Base-by-base conservation (phyloP, 306 rosid genomes). In the Urtica urens region DNA sequence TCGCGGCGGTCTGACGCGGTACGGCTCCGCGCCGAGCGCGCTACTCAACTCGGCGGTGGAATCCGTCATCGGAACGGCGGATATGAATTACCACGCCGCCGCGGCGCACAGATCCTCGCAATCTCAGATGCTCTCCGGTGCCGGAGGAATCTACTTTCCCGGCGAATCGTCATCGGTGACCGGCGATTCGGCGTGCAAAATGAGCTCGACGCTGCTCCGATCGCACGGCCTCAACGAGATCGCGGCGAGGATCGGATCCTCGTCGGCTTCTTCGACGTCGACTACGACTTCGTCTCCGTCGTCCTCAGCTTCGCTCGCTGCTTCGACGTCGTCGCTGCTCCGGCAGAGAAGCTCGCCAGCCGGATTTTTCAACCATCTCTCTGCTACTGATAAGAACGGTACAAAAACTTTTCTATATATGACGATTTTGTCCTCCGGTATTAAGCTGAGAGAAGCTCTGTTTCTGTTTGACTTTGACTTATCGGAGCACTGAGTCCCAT, bases 331-430 rank as follows among this genome's bases (percentile, higher is more conserved):
- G 17, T 55, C 77, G 51, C 55, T 86, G 73, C 61, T 82, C 28
- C 83, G 97, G 22, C 99, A 90, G 82, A 73, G 71, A 58, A 90
- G 99, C 72, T 81, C 99, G 3, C 99, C 99, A 13, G 87, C 99
- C 15, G 95, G 87, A 14, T 81, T 90, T 55, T 72, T 78, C 46
- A 49, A 72, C 67, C 82, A 83, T 19, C 75, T 78, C 55, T 40
- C 66, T 21, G 15, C 51, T 10, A 28, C 63, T 6, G 72, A 66
- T 6, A 60, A 45, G 8, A 77, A 51, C 43, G 82, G 82, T 78
- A 68, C n/a, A n/a, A n/a, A n/a, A n/a, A n/a, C n/a, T n/a, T n/a
- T n/a, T n/a, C n/a, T n/a, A n/a, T n/a, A n/a, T n/a, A 21, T 25
- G 57, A 23, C 6, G 1, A 27, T 31, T 22, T 30, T 27, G 27